These are phyloP conservation scores for Astragalus glycyphyllos DNA, from an alignment of 306 rosid genomes.

Conservation along the genomic window DNA sequence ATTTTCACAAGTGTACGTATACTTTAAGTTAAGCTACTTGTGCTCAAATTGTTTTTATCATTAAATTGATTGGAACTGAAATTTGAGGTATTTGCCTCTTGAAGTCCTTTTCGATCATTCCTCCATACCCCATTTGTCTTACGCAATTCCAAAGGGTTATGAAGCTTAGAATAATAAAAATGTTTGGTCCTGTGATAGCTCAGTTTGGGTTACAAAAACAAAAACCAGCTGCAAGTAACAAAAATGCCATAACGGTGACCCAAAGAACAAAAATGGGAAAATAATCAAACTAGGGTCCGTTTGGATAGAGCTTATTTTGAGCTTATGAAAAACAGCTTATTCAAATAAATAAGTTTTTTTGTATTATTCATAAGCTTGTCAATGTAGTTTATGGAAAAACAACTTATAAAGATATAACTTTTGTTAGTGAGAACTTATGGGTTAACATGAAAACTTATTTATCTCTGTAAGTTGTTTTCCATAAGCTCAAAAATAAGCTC, in stretches of 20 bases:
- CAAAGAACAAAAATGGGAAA: neutral
- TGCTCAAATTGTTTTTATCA: neutral
- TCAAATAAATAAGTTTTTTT: too few relatives aligned
- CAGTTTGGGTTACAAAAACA: neutral
- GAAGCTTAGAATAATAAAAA: constrained; percentile 12
- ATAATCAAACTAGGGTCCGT: too few relatives aligned
- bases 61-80: constrained; percentile 6
- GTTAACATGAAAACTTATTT: too few relatives aligned
- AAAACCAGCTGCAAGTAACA: neutral
- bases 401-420: too few relatives aligned
- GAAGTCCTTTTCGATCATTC: neutral
- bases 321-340: too few relatives aligned
- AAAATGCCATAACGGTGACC: neutral
- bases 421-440: too few relatives aligned
- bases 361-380: too few relatives aligned
- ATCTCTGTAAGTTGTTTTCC: too few relatives aligned
- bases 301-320: too few relatives aligned
- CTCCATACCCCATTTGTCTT: constrained; percentile 11
- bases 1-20: constrained; percentile 4
- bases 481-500: too few relatives aligned
- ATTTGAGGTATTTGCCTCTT: constrained; percentile 21
- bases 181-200: constrained; percentile 18
- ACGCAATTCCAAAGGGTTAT: constrained; percentile 39
- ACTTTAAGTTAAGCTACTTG: constrained; percentile 15
- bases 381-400: too few relatives aligned